Conservation (phyloP, 108 stramenopile genomes). For the Pseudonitzschia multiseries region DNA sequence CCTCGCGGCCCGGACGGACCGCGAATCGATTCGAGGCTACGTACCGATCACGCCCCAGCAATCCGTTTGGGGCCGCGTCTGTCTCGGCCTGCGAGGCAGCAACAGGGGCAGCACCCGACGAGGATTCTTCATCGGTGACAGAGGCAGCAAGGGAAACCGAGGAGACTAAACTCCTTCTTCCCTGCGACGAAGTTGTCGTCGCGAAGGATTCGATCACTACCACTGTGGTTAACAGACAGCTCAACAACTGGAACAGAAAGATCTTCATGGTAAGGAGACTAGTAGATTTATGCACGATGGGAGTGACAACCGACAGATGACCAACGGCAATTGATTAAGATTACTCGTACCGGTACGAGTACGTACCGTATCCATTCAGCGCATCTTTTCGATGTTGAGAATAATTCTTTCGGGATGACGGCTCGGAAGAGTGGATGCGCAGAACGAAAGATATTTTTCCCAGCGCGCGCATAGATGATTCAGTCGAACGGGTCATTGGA, state of each 20-base stretch:
- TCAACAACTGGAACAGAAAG: neutral
- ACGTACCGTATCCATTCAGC: too few species aligned
- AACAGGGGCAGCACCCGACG: neutral
- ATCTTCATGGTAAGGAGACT: neutral
- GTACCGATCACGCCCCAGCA: slow-evolving; percentile 75
- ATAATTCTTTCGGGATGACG: too few species aligned
- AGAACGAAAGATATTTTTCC: too few species aligned
- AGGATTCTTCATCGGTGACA: neutral
- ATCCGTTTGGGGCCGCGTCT: slow-evolving; percentile 22
- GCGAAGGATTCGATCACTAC: neutral
- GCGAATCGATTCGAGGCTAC: slow-evolving; percentile 87
- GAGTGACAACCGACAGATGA: too few species aligned
- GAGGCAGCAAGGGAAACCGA: neutral
- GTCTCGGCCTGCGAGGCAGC: neutral
- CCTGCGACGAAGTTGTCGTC: neutral
- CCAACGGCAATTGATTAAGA: too few species aligned
- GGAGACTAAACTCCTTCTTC: neutral
- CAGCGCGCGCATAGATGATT: too few species aligned
- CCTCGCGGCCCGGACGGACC: slow-evolving; percentile 64
- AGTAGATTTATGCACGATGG: too few species aligned
- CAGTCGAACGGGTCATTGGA: too few species aligned
- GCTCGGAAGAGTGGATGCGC: too few species aligned
- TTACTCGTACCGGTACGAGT: too few species aligned
- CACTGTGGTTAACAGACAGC: neutral
- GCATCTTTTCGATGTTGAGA: too few species aligned